A percentile compares a stretch with the other conserved stretches of the same genome.
These are phyloP conservation scores for Penicillium sclerotiorum DNA, from an alignment of 2,329 filamentous ascomycete genomes.

Conservation along the genomic window DNA sequence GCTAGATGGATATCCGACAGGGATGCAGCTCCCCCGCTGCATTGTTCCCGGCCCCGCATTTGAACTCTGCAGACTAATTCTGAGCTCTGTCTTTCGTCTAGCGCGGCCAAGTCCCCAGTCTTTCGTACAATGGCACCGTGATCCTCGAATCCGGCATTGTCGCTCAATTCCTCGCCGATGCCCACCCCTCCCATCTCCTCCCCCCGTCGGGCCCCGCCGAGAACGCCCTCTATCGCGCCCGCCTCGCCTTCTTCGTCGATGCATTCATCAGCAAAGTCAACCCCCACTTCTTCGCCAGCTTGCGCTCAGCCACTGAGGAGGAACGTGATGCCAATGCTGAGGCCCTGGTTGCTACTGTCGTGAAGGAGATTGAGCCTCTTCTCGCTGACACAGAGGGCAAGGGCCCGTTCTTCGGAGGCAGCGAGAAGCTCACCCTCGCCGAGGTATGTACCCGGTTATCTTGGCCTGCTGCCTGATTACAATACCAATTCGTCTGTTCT, in stretches of 20 bases:
- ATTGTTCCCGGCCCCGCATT: not conserved
- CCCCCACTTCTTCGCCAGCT: conserved; percentile 48
- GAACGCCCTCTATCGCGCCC: conserved; percentile 64
- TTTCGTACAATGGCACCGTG: conserved; percentile 70
- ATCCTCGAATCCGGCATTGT: conserved; percentile 72
- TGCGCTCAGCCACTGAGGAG: conserved; percentile 52
- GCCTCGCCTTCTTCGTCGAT: conserved; percentile 72
- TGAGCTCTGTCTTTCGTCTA: conserved; percentile 23
- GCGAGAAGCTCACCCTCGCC: conserved; percentile 67
- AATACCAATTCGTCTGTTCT: not conserved
- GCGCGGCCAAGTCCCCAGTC: conserved; percentile 72
- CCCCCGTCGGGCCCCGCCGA: conserved; percentile 57
- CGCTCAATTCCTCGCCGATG: conserved; percentile 70
- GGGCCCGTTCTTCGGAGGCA: conserved; percentile 66
- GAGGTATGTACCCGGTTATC: conserved; percentile 59
- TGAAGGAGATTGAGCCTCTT: conserved; percentile 74
- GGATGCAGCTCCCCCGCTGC: not conserved
- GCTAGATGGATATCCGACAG: not conserved
- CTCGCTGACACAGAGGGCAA: conserved; percentile 52
- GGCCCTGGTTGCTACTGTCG: conserved; percentile 58
- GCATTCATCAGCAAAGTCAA: conserved; percentile 67
- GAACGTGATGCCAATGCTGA: conserved; percentile 55
- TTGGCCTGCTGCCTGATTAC: not conserved
- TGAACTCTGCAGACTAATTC: conserved; percentile 3
- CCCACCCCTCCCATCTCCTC: conserved; percentile 67